Evolutionary conservation across 345 rosid species (phyloP).

Genomic region (Aurinia saxatilis): DNA sequence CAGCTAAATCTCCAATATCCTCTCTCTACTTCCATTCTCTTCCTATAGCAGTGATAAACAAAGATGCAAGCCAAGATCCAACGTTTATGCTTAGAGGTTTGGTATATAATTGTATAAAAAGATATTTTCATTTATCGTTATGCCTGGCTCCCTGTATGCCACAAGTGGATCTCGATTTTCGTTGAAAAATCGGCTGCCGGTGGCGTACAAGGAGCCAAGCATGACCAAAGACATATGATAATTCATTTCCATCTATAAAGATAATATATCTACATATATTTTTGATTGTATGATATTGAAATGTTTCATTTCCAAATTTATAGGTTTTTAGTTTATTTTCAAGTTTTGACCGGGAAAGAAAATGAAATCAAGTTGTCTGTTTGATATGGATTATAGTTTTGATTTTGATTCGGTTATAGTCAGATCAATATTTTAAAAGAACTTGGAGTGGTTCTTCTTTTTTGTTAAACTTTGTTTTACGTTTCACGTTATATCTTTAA

Average conservation of each 20-base stretch:
- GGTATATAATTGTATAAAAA: neutral
- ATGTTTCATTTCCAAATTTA: no score
- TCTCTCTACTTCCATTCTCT: constrained; percentile 8
- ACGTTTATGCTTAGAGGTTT: constrained; percentile 6
- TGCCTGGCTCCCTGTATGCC: constrained; percentile 36
- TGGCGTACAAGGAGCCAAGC: constrained; percentile 33
- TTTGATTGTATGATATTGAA: neutral
- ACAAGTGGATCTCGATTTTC: constrained; percentile 14
- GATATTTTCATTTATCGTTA: neutral
- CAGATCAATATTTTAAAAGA: neutral
- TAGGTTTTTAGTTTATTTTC: neutral
- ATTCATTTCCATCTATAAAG: neutral
- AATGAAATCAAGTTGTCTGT: neutral
- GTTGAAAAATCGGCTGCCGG: constrained; percentile 7
- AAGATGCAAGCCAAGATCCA: neutral
- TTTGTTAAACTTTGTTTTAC: neutral
- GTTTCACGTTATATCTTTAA: neutral
- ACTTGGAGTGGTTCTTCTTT: neutral
- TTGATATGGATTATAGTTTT: neutral
- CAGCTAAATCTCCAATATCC: neutral
- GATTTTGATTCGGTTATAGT: neutral
- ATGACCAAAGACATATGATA: neutral
- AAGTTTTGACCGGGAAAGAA: neutral
- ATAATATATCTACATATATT: neutral
- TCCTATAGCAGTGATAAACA: neutral